A percentile compares a stretch with the other conserved stretches of the same genome.
These are phyloP conservation scores for Auriscalpium orientale DNA, from an alignment of 768 basidiomycete species.

Conservation along the genomic window DNA sequence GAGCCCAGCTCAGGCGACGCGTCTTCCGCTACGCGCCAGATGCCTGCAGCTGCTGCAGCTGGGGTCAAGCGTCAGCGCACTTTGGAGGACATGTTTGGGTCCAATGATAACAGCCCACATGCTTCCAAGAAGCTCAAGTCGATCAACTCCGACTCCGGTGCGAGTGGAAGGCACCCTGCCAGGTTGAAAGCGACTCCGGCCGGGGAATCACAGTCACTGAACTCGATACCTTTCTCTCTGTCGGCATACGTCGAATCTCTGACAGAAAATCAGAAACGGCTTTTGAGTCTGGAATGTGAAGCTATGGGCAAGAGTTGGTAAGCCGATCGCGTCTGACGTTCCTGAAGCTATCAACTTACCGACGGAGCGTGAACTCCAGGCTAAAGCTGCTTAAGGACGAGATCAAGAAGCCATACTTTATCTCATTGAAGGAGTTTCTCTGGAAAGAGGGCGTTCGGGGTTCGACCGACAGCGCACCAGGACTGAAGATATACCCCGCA, in stretches of 20 bases:
- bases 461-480: constrained; percentile 35
- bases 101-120: constrained; percentile 24
- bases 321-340: constrained; percentile 13
- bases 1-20: constrained; percentile 2
- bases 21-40: constrained; percentile 2
- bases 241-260: constrained; percentile 44
- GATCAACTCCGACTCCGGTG: neutral
- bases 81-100: constrained; percentile 54
- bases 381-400: constrained; percentile 68
- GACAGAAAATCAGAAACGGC: constrained; percentile 45
- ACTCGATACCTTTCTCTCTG: constrained; percentile 64
- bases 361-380: constrained; percentile 32
- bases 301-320: constrained; percentile 72
- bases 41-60: neutral
- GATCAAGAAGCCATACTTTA: constrained; percentile 70
- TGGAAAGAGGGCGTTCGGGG: constrained; percentile 57
- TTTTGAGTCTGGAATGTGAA: constrained; percentile 63
- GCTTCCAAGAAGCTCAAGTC: constrained; percentile 43
- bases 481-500: constrained; percentile 73
- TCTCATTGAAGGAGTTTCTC: constrained; percentile 62
- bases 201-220: constrained; percentile 29
- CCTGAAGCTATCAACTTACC: neutral
- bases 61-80: constrained; percentile 51
- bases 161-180: too few relatives aligned
- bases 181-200: too few relatives aligned